Conservation (phyloP, 148 eudicot species). For the Oxyria digyna region DNA sequence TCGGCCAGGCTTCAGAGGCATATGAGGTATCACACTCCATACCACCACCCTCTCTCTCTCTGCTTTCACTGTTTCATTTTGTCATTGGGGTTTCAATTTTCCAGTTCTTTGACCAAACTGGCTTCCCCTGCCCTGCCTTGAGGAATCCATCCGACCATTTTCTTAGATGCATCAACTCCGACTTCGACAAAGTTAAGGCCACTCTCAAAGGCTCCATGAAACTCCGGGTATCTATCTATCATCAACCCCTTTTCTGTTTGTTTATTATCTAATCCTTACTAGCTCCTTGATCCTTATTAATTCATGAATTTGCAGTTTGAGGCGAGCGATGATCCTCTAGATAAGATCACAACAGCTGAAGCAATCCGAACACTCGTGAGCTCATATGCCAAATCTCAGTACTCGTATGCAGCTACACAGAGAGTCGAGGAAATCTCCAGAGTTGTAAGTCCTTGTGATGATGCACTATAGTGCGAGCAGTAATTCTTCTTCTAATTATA, state of each 20-base stretch:
- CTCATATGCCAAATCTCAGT: constrained; percentile 57
- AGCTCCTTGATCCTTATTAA: neutral
- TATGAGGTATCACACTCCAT: constrained; percentile 39
- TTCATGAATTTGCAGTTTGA: constrained; percentile 40
- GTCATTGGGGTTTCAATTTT: no score
- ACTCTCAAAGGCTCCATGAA: constrained; percentile 97
- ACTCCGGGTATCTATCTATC: constrained; percentile 46
- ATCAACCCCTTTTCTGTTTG: no score
- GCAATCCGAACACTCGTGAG: constrained; percentile 59
- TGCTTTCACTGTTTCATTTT: no score
- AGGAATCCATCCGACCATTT: constrained; percentile 98
- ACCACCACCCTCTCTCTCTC: no score
- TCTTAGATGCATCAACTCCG: constrained; percentile 83
- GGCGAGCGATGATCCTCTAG: constrained; percentile 77
- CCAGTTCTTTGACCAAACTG: constrained; percentile 97
- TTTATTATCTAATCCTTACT: no score
- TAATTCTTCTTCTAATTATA: neutral
- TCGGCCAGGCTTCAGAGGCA: constrained; percentile 92
- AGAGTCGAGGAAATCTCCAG: constrained; percentile 70
- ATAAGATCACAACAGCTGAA: constrained; percentile 76
- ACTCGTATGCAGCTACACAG: constrained; percentile 45
- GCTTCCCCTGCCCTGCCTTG: constrained; percentile 89
- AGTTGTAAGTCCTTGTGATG: constrained; percentile 51
- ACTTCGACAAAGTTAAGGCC: constrained; percentile 94
- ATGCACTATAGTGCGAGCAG: no score